phyloP scores from a whole-genome alignment of 306 rosid genomes.

The Hippophae gyantsensis region DNA sequence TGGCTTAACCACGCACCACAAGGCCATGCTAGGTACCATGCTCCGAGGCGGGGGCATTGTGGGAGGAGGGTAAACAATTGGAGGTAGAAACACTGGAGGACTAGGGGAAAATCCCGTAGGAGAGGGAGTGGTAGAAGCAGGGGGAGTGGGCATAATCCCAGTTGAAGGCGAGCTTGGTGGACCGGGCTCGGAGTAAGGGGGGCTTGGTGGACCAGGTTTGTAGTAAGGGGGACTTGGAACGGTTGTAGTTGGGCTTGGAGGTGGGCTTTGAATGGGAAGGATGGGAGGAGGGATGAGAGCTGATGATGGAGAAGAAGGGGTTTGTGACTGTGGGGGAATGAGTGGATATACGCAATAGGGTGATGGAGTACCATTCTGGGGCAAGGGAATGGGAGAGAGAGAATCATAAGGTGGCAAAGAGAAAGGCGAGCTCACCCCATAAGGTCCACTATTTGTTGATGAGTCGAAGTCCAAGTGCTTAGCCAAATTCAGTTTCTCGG shows the following conservation, averaged over 20 bases:
- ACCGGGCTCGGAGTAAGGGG: slow-evolving; percentile 14
- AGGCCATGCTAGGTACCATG: slow-evolving; percentile 26
- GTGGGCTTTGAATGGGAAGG: slow-evolving; percentile 20
- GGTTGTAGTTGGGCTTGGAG: slow-evolving; percentile 25
- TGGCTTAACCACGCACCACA: slow-evolving; percentile 97
- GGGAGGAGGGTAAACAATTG: slow-evolving; percentile 77
- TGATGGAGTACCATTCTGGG: slow-evolving; percentile 36
- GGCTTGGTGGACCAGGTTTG: slow-evolving; percentile 2
- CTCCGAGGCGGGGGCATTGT: slow-evolving; percentile 47
- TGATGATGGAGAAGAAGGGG: slow-evolving; percentile 40
- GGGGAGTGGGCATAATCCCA: slow-evolving; percentile 21
- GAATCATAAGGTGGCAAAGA: slow-evolving; percentile 78
- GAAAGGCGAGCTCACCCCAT: slow-evolving; percentile 57
- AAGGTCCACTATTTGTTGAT: slow-evolving; percentile 46
- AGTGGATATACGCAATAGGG: slow-evolving; percentile 58
- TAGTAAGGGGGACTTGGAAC: slow-evolving; percentile 31
- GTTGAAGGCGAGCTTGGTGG: slow-evolving; percentile 27
- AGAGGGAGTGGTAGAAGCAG: slow-evolving; percentile 20
- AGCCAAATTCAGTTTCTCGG: slow-evolving; percentile 38
- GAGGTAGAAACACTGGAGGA: slow-evolving; percentile 66
- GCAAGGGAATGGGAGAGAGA: slow-evolving; percentile 44
- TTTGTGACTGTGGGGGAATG: slow-evolving; percentile 35
- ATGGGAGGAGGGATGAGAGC: slow-evolving; percentile 34
- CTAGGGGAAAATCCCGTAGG: slow-evolving; percentile 26
- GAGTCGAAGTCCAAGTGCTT: slow-evolving; percentile 39